Evolutionary conservation across 495 filamentous ascomycete species (phyloP), one percentile per base, ranked within the genome.

Genomic region (Xylaria telfairii): DNA sequence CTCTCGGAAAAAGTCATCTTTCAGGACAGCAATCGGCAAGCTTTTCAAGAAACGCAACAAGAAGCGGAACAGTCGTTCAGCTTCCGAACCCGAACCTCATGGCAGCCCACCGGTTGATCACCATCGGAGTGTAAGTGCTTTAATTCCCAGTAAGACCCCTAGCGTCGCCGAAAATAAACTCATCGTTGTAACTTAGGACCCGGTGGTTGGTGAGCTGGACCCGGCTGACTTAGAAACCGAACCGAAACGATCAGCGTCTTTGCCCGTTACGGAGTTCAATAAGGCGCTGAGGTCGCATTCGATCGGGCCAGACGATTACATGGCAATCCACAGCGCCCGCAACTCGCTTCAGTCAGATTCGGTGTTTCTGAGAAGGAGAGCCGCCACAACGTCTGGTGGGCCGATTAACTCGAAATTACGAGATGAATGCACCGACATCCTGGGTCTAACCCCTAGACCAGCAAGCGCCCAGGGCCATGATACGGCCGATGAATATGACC

Each of bases 261-360:
- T 86, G 12, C 86, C 87, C 32, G 80, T 89, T 68, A 87, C 82
- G 59, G 86, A 89, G 74, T 84, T 80, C 30, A 83, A 86, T 65
- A 80, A 81, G 24, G 85, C 86, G 1, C 74, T 88, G 17, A 81
- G 84, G 34, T 88, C 87, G 10, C 86, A 88, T 71, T 88, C 87
- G 8, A 81, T 84, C 51, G 85, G 85, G 2, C 84, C 83, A 4
- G 80, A 82, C 56, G 81, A 84, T 63, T 82, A 83, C 46, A 76
- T 80, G 68, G 81, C 83, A 63, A 83, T 83, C 49, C 79, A 80
- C 61, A 84, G 81, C 47, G 81, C 79, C 3, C 83, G 83, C 7
- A 84, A 82, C 67, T 84, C 85, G 26, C 46, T 85, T 49, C 84
- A 86, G 62, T 76, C 80, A 39, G 83, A 86, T 37, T 76, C 75